Percentiles rank a stretch among this genome's conserved stretches.
Evolutionary conservation across 805 yeast genomes (phyloP).

Genomic region (Pichia phayaonensis): DNA sequence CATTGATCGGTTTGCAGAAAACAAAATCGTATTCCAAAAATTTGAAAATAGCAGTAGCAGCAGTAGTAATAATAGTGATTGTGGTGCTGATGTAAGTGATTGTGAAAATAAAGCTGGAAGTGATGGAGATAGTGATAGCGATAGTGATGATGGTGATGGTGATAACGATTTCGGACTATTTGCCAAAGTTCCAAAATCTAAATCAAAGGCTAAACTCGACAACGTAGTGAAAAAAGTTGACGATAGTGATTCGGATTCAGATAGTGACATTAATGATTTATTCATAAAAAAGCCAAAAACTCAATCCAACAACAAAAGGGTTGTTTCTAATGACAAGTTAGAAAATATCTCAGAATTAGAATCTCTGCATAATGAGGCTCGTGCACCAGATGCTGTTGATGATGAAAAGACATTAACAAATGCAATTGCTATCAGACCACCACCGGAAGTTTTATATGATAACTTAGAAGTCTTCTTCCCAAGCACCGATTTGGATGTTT

Average conservation of each 20-base stretch:
- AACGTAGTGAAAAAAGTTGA: background rate
- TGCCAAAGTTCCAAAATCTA: constrained; percentile 54
- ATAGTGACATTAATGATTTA: constrained; percentile 4
- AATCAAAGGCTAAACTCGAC: background rate
- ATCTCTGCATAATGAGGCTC: background rate
- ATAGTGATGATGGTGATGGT: too few species aligned
- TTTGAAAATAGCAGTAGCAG: constrained; percentile 1
- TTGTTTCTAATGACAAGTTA: background rate
- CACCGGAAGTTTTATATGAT: constrained; percentile 87
- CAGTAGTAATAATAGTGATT: background rate
- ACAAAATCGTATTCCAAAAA: constrained; percentile 56
- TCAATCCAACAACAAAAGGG: too few species aligned
- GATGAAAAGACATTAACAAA: constrained; percentile 14
- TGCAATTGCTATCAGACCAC: constrained; percentile 73
- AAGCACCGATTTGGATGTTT: constrained; percentile 82
- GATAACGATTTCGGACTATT: constrained; percentile 30
- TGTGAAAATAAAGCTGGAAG: background rate
- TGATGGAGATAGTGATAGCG: background rate
- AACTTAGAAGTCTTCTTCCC: constrained; percentile 92
- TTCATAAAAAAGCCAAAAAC: background rate
- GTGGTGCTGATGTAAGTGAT: background rate
- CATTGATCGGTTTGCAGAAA: constrained; percentile 58
- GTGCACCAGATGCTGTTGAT: background rate
- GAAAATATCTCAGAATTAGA: background rate
- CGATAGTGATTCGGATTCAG: constrained; percentile 28